Base-by-base conservation (phyloP, 129 eudicot genomes). In the Escallonia herrerae region DNA sequence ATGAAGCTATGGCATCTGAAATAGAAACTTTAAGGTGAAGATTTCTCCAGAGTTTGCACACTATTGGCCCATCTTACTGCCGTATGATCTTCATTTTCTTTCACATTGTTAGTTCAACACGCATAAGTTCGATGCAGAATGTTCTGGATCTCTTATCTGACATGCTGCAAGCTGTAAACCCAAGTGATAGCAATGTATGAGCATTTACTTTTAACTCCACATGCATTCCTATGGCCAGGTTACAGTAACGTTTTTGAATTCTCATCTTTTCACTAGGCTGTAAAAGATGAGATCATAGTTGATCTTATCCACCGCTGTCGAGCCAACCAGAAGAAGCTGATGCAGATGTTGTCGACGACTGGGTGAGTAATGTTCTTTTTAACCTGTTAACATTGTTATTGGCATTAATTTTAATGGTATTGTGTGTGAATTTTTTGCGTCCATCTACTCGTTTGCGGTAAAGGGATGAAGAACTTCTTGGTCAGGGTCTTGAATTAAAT, bases 391-490 rank as follows among this genome's bases (percentile, higher is more conserved):
- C n/a, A n/a, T n/a, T n/a, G n/a, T n/a, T n/a, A n/a, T 45, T 8
- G 4, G 49, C 49, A 4, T 45, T 45, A 45, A 45, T 45, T 44
- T 62, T 62, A 14, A 62, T n/a, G n/a, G n/a, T n/a, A n/a, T n/a
- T n/a, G n/a, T n/a, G n/a, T n/a, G n/a, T n/a, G n/a, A n/a, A n/a
- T n/a, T n/a, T n/a, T 56, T 40, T 10, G 8, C 57, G 45, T 40
- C 43, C 48, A 7, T 42, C 46, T 15, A 54, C 3, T 2, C 74
- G 44, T 62, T 56, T 74, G 8, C 62, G 53, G 58, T n/a, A n/a
- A n/a, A 91, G 98, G 66, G 95, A 89, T 60, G 99, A 94, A 81
- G 95, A 84, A 62, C 85, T 94, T 79, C 95, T 94, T 56, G 74
- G 73, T 48, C 82, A 72, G 62, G 90, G 97, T 41, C 91, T 90